Evolutionary conservation across 495 filamentous ascomycete species (phyloP).

Genomic region (Podospora anserina): DNA sequence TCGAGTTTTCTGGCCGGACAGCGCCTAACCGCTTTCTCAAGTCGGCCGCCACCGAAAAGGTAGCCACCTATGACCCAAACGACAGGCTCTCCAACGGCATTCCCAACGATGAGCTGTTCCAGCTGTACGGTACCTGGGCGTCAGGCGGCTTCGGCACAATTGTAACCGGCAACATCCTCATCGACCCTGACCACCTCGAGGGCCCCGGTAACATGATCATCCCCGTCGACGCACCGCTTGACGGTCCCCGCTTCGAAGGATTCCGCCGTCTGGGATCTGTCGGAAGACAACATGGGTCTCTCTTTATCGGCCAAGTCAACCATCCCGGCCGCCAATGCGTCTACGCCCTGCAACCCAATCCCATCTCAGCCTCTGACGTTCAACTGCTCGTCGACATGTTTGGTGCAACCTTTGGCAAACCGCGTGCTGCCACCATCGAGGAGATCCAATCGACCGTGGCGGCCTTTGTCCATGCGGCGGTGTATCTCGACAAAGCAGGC

Average conservation of each 20-base stretch:
- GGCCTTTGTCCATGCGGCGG: slow-evolving; percentile 55
- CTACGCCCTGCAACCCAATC: slow-evolving; percentile 48
- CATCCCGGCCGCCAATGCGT: slow-evolving; percentile 61
- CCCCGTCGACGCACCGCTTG: slow-evolving; percentile 42
- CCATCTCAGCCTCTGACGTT: slow-evolving; percentile 60
- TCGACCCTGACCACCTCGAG: slow-evolving; percentile 58
- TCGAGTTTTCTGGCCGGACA: slow-evolving; percentile 54
- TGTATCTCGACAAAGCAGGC: slow-evolving; percentile 55
- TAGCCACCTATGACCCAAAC: slow-evolving; percentile 54
- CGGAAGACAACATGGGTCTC: slow-evolving; percentile 51
- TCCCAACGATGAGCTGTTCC: slow-evolving; percentile 54
- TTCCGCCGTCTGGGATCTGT: slow-evolving; percentile 51
- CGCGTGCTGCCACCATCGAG: slow-evolving; percentile 41
- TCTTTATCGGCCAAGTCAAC: slow-evolving; percentile 58
- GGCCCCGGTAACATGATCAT: slow-evolving; percentile 58
- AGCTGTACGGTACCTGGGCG: slow-evolving; percentile 59
- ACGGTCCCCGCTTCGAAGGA: slow-evolving; percentile 55
- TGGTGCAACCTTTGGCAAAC: slow-evolving; percentile 23
- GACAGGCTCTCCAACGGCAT: slow-evolving; percentile 52
- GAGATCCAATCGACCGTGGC: slow-evolving; percentile 51
- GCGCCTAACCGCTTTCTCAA: slow-evolving; percentile 62
- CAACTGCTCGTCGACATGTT: slow-evolving; percentile 43
- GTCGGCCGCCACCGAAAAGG: slow-evolving; percentile 59
- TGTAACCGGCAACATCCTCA: slow-evolving; percentile 62
- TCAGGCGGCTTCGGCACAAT: slow-evolving; percentile 56